Evolutionary conservation across 176 grass and related monocot genomes (phyloP), one percentile per base, ranked within the genome.

Genomic region (Zizania latifolia): DNA sequence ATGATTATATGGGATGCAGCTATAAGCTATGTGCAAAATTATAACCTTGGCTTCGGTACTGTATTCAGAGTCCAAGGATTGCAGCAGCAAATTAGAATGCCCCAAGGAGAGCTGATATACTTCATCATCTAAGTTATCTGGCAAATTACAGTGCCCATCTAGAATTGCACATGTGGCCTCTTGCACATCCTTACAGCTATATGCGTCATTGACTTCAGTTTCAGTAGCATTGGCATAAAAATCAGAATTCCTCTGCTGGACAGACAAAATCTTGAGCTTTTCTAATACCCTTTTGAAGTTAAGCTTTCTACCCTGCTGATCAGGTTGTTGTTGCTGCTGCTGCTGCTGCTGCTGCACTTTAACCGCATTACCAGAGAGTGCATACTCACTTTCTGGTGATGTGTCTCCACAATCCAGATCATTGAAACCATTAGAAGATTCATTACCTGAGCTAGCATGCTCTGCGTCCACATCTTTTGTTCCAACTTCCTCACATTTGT

Each of bases 51-150:
- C 30, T 78, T 87, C 85, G 39, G 66, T 59, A 38, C 11, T 82
- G 0, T 66, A 59, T 65, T 72, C 73, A 39, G 62, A 77, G 8
- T 66, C 79, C 74, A 87, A 64, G 33, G 68, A 24, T 58, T 82
- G 73, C 8, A 50, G 34, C 16, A 72, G 38, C n/a, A 74, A 73
- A 58, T 71, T 58, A 58, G 83, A 68, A 75, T 61, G 60, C 12
- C 31, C 51, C 77, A 40, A 57, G 0, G 66, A 35, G 61, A 66
- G 38, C 31, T 82, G 67, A 72, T 82, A 24, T 13, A 58, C 37
- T 50, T 82, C 79, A 40, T 74, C 50, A 16, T 87, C 73, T 58
- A 87, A 78, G 66, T 70, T 82, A 32, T 87, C 85, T 14, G 73
- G 85, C 79, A 87, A 87, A 59, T 17, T 62, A 71, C 56, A 71